phyloP scores from a whole-genome alignment of 306 rosid species.

The Lithocarpus polystachyus region DNA sequence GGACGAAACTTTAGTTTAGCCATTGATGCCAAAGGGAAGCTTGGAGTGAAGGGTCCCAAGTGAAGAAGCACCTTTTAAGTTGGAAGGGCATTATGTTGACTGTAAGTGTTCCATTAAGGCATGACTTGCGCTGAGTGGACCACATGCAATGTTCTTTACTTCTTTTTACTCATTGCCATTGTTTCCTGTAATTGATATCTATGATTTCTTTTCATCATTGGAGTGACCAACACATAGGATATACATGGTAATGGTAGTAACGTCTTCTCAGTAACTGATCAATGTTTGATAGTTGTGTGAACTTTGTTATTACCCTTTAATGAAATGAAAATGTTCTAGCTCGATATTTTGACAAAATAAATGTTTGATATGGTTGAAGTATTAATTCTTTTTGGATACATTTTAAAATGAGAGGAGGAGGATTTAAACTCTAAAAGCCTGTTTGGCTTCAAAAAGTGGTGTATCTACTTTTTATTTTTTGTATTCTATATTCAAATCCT shows the following conservation, averaged over 20 bases:
- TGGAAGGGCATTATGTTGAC: constrained; percentile 23
- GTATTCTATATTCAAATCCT: too few relatives aligned
- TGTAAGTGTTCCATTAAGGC: constrained; percentile 48
- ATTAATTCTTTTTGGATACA: too few relatives aligned
- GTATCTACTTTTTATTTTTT: too few relatives aligned
- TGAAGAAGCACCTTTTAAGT: constrained; percentile 33
- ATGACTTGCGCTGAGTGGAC: constrained; percentile 71
- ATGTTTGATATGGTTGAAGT: too few relatives aligned
- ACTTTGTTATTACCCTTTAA: too few relatives aligned
- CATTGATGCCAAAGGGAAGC: constrained; percentile 44
- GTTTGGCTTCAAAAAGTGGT: too few relatives aligned
- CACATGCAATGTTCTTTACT: constrained; percentile 30
- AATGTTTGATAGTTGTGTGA: too few relatives aligned
- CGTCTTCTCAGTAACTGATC: background rate
- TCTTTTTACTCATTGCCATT: constrained; percentile 32
- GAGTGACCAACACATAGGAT: background rate
- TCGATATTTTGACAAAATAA: too few relatives aligned
- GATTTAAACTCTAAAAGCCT: too few relatives aligned
- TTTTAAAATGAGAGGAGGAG: too few relatives aligned
- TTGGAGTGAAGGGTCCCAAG: constrained; percentile 29
- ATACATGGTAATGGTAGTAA: background rate
- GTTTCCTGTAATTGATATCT: background rate
- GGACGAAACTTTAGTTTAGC: constrained; percentile 35
- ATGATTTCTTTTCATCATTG: background rate
- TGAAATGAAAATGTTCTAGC: too few relatives aligned